These are phyloP conservation scores for Penicillium crystallinum DNA, from an alignment of 495 filamentous ascomycete species.

Conservation along the genomic window DNA sequence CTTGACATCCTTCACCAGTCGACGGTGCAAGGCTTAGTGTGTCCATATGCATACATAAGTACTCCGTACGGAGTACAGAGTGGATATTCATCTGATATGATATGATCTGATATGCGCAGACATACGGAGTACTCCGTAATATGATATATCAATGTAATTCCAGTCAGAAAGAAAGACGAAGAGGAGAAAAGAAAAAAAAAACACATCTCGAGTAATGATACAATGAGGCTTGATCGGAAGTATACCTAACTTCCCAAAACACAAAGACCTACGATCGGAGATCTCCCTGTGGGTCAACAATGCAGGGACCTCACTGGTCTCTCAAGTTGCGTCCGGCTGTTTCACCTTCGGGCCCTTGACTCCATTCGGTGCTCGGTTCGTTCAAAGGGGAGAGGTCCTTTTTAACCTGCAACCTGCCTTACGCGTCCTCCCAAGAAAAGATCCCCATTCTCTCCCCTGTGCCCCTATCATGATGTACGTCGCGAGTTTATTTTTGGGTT, in stretches of 20 bases:
- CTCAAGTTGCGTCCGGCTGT: slow-evolving; percentile 13
- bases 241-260: not conserved
- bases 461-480: slow-evolving; percentile 8
- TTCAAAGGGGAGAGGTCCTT: slow-evolving; percentile 10
- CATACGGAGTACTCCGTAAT: no score
- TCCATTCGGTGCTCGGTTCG: slow-evolving; percentile 22
- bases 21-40: not conserved
- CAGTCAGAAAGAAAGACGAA: no score
- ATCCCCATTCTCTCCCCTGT: not conserved
- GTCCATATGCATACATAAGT: not conserved
- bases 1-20: not conserved
- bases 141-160: not conserved
- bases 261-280: not conserved
- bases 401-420: slow-evolving; percentile 28
- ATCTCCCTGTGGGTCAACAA: slow-evolving; percentile 11
- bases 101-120: not conserved
- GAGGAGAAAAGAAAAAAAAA: no score
- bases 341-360: slow-evolving; percentile 39
- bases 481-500: not conserved
- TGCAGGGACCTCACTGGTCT: slow-evolving; percentile 22
- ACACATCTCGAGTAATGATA: no score
- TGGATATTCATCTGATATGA: not conserved
- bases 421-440: slow-evolving; percentile 29
- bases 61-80: no score
- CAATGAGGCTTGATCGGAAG: not conserved